phyloP scores from a whole-genome alignment of 345 rosid genomes.

The Xanthoceras sorbifolium region DNA sequence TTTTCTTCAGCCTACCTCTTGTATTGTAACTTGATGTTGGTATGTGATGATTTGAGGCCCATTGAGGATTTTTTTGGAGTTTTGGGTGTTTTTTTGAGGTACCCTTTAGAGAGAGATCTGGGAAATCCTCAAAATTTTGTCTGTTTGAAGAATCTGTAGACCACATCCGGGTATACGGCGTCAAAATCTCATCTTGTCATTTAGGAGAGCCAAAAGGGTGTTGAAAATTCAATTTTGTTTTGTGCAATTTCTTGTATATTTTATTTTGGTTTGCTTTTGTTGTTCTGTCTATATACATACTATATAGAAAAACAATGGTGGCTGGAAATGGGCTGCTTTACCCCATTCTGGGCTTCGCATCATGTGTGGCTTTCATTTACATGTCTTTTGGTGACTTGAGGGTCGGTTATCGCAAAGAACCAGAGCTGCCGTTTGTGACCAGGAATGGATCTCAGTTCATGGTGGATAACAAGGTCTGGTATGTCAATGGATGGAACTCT shows the following conservation, averaged over 20 bases:
- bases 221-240: constrained; percentile 9
- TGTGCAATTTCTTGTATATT: constrained; percentile 4
- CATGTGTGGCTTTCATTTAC: constrained; percentile 70
- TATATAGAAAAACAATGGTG: constrained; percentile 44
- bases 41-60: constrained; percentile 15
- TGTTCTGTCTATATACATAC: constrained; percentile 13
- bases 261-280: constrained; percentile 3
- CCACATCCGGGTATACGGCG: constrained; percentile 21
- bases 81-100: not conserved
- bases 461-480: constrained; percentile 61
- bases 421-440: constrained; percentile 55
- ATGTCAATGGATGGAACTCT: constrained; percentile 92
- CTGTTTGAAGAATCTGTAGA: not conserved
- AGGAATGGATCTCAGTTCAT: constrained; percentile 75
- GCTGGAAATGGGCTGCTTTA: constrained; percentile 57
- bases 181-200: constrained; percentile 21
- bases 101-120: constrained; percentile 24
- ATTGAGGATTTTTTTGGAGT: not conserved
- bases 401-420: constrained; percentile 32
- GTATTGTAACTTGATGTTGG: not conserved
- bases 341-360: constrained; percentile 81
- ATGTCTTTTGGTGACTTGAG: constrained; percentile 72
- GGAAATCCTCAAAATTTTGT: constrained; percentile 2
- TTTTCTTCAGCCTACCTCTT: not conserved
- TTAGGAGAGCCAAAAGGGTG: constrained; percentile 27